Base-by-base conservation (phyloP, 176 grass and related monocot genomes). In the Carex littledalei region DNA sequence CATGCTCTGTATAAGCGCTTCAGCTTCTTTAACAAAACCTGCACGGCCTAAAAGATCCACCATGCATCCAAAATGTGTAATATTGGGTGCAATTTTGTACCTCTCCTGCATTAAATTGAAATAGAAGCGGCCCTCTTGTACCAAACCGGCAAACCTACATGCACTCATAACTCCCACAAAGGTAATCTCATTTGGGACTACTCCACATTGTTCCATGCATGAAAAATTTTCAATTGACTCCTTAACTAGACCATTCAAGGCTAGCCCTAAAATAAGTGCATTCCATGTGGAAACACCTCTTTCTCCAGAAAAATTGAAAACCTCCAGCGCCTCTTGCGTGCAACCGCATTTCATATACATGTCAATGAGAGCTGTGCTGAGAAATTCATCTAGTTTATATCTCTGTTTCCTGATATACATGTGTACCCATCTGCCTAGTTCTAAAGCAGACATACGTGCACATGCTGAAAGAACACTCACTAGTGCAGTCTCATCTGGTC, bases 331-430 rank as follows among this genome's bases (percentile, higher is more conserved):
- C 70, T 89, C 74, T 66, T 90, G 89, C 56, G 84, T 66, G 31
- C 74, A 91, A 54, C 94, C 92, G 80, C 89, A 97, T 69, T 97
- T 94, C 94, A 97, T 97, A 78, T 97, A 94, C 94, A 97, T 97
- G 84, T 97, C 87, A 85, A 97, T 90, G 21, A 97, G 87, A 87
- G 61, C 87, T 74, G 94, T 97, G 52, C 87, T 90, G 47, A 97
- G 86, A 76, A 94, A 76, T 20, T 92, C 22, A 68, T 57, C 88
- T 47, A 91, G 83, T 53, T 62, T 56, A 86, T 85, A 91, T 63
- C 79, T 81, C 59, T 89, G 84, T 84, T 90, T 82, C 61, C n/a
- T 78, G 67, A 97, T 88, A 79, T 93, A 97, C 39, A 88, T 85
- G 81, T 94, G 94, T 83, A 94, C 78, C 26, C 73, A 91, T 82